Evolutionary conservation across 495 filamentous ascomycete genomes (phyloP).

Genomic region (Neurospora sp.): DNA sequence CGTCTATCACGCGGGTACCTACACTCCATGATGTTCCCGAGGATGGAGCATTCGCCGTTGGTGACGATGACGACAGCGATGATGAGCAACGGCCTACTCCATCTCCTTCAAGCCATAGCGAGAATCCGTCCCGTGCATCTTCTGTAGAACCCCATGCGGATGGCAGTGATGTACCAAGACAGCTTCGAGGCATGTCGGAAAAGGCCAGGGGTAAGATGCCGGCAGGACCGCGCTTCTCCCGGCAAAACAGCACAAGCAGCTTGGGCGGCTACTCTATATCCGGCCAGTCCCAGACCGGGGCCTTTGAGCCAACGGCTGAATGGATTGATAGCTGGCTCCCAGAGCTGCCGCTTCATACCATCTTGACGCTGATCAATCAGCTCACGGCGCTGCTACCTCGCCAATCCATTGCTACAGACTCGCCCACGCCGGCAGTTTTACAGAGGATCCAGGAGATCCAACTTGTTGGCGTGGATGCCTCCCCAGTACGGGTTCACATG

Average conservation of each 20-base stretch:
- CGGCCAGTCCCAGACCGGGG: conserved; percentile 37
- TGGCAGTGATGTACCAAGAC: conserved; percentile 77
- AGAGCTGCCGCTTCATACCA: conserved; percentile 82
- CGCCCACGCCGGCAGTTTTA: conserved; percentile 24
- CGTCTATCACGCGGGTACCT: conserved; percentile 43
- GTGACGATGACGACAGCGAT: conserved; percentile 72
- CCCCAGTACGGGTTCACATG: conserved; percentile 67
- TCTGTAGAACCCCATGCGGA: conserved; percentile 53
- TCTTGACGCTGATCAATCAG: conserved; percentile 67
- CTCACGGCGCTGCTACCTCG: conserved; percentile 39
- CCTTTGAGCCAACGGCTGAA: conserved; percentile 66
- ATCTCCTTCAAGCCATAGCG: conserved; percentile 59
- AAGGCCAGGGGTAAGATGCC: conserved; percentile 96
- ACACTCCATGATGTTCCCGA: conserved; percentile 72
- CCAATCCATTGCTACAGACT: conserved; percentile 26
- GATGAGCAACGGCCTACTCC: conserved; percentile 60
- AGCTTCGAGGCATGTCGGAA: conserved; percentile 94
- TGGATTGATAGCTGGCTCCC: conserved; percentile 94
- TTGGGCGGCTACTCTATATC: conserved; percentile 55
- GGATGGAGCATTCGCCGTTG: conserved; percentile 72
- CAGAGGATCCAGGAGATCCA: conserved; percentile 31
- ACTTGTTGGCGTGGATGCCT: conserved; percentile 58
- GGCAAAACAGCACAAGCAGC: conserved; percentile 86
- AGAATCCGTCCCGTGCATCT: conserved; percentile 57
- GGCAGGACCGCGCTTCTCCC: conserved; percentile 75